Base-by-base conservation (phyloP, 192 early-diverging fungal species). In the Coemansia sp. region DNA sequence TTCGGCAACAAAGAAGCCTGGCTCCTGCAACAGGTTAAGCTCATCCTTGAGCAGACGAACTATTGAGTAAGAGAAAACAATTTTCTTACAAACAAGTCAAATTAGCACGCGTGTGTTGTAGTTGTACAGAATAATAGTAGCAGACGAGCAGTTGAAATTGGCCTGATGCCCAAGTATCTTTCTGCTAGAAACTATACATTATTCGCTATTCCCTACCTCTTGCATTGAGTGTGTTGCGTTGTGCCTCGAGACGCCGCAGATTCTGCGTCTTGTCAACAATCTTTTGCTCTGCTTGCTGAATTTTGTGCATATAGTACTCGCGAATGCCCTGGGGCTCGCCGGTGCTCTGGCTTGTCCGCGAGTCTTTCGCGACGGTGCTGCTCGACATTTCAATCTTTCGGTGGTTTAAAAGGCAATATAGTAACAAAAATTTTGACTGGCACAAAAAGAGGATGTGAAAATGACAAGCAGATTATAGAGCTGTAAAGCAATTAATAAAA, bases 21-120 rank as follows among this genome's bases (percentile, higher is more conserved):
- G 95, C 72, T 99, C 97, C 78, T 99, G 97, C 12, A 99, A 87
- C 64, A 99, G 86, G 70, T 96, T 94, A 28, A 99, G 87, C 76
- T 99, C 97, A 70, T 99, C 97, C 54, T 95, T 90, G 35, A 99
- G 87, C 55, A 97, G 86, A 54, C 97, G 94, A 12, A 99, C 97
- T 93, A 87, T 3, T 51, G 14, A 41, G 4, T 63, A n/a, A 51
- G 3, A 71, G 18, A 36, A 37, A 45, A n/a, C 32, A 37, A 37
- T 20, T 33, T 22, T 14, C 5, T 18, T 61, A 35, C 20, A 18
- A 35, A 37, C 33, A 65, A 38, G 0, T 32, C 63, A 53, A 53
- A 2, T 36, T 8, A 53, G 63, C 8, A 64, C 8, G 41, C 61
- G 33, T 52, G 51, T 5, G n/a, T 9, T 57, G 5, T 2, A 28